These are phyloP conservation scores for Gossypium ekmanianum DNA, from an alignment of 345 rosid genomes.

Conservation along the genomic window DNA sequence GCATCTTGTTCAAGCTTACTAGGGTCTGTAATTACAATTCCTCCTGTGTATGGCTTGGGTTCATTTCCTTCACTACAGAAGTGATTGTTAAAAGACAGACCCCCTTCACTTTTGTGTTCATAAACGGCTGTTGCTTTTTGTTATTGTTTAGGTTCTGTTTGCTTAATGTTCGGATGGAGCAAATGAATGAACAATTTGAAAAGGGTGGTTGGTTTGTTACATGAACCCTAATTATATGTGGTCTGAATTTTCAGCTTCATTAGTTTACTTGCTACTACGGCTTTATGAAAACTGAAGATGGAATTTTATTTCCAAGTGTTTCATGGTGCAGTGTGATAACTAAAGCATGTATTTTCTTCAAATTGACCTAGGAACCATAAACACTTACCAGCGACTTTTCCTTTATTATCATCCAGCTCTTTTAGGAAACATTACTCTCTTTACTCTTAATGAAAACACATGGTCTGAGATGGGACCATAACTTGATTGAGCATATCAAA, in stretches of 20 bases:
- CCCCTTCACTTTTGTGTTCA: neutral
- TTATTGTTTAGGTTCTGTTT: neutral
- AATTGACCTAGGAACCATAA: neutral
- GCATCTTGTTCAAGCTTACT: neutral
- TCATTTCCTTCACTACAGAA: neutral
- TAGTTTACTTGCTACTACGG: neutral
- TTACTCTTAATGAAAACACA: conserved; percentile 1
- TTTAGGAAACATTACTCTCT: neutral
- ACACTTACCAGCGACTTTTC: neutral
- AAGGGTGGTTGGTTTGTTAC: neutral
- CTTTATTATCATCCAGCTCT: neutral
- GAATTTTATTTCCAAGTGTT: neutral
- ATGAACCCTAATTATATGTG: neutral
- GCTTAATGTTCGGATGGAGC: neutral
- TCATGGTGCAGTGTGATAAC: neutral
- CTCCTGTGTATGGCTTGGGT: neutral
- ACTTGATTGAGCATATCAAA: neutral
- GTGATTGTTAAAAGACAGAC: neutral
- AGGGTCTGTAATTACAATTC: neutral
- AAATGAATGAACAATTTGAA: neutral
- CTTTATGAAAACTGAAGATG: too few relatives aligned
- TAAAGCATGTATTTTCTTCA: neutral
- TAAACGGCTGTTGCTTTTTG: neutral
- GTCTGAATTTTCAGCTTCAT: neutral
- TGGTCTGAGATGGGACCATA: neutral